Evolutionary conservation across 2,329 filamentous ascomycete species (phyloP).

Genomic region (Acephala macrosclerotiorum): DNA sequence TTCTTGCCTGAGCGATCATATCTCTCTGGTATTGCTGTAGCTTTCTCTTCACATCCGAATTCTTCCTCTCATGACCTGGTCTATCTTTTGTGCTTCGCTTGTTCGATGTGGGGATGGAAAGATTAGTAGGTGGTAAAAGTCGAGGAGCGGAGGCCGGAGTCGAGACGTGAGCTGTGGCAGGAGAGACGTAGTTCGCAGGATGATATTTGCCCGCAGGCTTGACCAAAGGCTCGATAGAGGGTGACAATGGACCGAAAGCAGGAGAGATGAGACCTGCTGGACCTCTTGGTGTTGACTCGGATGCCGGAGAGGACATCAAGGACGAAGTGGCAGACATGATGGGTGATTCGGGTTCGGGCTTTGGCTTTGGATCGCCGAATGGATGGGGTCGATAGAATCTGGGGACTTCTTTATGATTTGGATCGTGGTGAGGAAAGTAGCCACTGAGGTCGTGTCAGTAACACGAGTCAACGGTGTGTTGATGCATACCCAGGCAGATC

Average conservation of each 20-base stretch:
- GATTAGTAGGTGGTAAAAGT: constrained; percentile 41
- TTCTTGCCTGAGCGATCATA: constrained; percentile 64
- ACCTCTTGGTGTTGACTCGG: constrained; percentile 22
- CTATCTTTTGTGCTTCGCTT: constrained; percentile 40
- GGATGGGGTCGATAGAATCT: constrained; percentile 55
- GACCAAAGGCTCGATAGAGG: constrained; percentile 32
- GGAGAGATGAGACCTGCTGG: constrained; percentile 21
- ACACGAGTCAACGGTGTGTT: not conserved
- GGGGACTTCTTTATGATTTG: constrained; percentile 61
- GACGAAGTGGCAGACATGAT: constrained; percentile 43
- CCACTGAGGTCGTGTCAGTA: constrained; percentile 50
- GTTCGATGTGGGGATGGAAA: constrained; percentile 41
- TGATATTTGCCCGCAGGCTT: constrained; percentile 69
- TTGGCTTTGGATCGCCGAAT: constrained; percentile 47
- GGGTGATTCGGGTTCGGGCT: constrained; percentile 15
- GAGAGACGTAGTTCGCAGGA: constrained; percentile 64
- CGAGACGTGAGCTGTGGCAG: constrained; percentile 36
- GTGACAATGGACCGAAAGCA: constrained; percentile 19
- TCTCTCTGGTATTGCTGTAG: constrained; percentile 66
- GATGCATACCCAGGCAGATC: constrained; percentile 63
- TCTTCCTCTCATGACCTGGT: constrained; percentile 47
- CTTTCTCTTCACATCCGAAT: constrained; percentile 58
- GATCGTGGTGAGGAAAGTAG: constrained; percentile 68
- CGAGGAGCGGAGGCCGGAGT: constrained; percentile 25
- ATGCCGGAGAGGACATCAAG: constrained; percentile 40